Evolutionary conservation across 805 yeast genomes (phyloP).

Genomic region (Candida xiaguanensis): DNA sequence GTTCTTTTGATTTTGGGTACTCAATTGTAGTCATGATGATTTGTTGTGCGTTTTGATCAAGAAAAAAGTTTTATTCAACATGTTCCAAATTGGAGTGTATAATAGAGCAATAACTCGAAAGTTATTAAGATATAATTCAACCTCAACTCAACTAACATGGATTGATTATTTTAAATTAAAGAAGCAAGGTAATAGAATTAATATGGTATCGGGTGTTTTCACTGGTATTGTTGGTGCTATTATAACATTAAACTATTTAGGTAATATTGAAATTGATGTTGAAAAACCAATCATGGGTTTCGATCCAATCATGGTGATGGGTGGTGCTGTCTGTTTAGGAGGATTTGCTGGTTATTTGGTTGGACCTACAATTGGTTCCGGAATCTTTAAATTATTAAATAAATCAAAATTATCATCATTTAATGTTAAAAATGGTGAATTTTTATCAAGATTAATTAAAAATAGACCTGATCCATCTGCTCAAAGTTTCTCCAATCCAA

Average conservation of each 20-base stretch:
- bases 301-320: constrained; percentile 80
- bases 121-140: constrained; percentile 19
- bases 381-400: constrained; percentile 58
- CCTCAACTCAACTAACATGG: constrained; percentile 54
- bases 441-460: constrained; percentile 66
- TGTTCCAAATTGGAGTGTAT: constrained; percentile 10
- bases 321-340: constrained; percentile 67
- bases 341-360: constrained; percentile 75
- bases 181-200: constrained; percentile 68
- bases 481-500: constrained; percentile 89
- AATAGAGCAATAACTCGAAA: constrained; percentile 6
- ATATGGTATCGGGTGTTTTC: constrained; percentile 61
- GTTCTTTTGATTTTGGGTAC: constrained; percentile 23
- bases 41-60: not conserved
- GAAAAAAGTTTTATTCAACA: no score
- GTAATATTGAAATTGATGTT: constrained; percentile 82
- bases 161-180: constrained; percentile 72
- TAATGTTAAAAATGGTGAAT: constrained; percentile 63
- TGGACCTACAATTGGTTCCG: constrained; percentile 79
- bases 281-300: constrained; percentile 83
- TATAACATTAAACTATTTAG: constrained; percentile 69
- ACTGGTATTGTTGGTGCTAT: constrained; percentile 66
- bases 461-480: constrained; percentile 91
- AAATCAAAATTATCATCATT: constrained; percentile 44
- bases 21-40: constrained; percentile 2